Evolutionary conservation across 257 asterid species (phyloP), one percentile per base, ranked within the genome.

Genomic region (Nicotiana knightiana): DNA sequence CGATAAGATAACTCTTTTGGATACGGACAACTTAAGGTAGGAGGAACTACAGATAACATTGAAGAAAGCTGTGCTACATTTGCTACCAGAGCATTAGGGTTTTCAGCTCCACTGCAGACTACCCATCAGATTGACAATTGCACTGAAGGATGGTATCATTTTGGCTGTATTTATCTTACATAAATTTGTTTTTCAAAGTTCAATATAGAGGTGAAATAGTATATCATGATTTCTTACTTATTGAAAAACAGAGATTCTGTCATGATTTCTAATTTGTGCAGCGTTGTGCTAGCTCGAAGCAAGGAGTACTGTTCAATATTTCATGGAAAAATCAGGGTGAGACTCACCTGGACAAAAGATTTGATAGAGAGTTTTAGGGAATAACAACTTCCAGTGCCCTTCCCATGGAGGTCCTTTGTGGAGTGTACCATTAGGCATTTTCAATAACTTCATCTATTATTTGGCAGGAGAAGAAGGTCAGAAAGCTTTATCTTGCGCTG

Each of bases 91-190:
- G 98, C 98, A 83, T 88, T 96, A 80, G 97, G 92, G 84, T 88
- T 96, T 58, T 67, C 89, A 37, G 73, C 77, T 85, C 95, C 98
- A 30, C 84, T 96, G 89, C 90, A 68, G 86, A 94, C 99, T 53
- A 96, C 99, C 80, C 99, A 96, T 89, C 99, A 96, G 93, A 96
- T 96, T 84, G 99, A 96, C 91, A 96, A 96, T 82, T 96, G 98
- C 87, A 87, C 95, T 0, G 99, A 94, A 83, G 98, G 98, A 85
- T 96, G 99, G 99, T 96, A 90, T 67, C 82, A n/a, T 73, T 37
- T 73, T 53, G 66, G 37, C 18, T 81, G 30, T 51, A 64, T 46
- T 17, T 76, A 35, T 73, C 28, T 13, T 21, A 16, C 30, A 2
- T 57, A 30, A 11, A 32, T 61, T 17, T 64, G 28, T 63, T 75